Base-by-base conservation (phyloP, 129 eudicot species). In the Silybum marianum region DNA sequence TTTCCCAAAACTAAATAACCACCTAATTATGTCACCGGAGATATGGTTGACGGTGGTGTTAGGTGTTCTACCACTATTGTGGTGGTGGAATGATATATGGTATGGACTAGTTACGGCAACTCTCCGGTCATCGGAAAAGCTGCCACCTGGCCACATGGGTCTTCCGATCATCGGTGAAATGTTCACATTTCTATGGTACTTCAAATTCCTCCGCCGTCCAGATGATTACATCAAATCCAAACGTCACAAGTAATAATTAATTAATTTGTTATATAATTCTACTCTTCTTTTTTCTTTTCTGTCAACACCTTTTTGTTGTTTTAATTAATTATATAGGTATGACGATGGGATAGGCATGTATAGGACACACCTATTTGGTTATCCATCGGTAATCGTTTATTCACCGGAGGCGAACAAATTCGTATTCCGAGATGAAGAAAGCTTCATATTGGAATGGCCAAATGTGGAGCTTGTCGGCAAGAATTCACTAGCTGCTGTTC, bases 81-180 rank as follows among this genome's bases (percentile, higher is more conserved):
- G 89, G 92, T 82, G 88, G 89, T 90, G 90, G 93, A 88, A 91
- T 21, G 89, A 91, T 30, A 21, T 83, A 16, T 80, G 86, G 90
- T 87, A 84, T 28, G 77, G 65, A 26, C 18, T 82, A 16, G 25
- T 39, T 51, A 48, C 51, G 9, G 60, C 39, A 44, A 83, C 58
- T 66, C 16, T 77, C 12, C 82, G 78, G 25, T 80, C 75, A 54
- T 77, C 46, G 2, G 67, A 28, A 28, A 77, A 81, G 69, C 85
- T 90, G 10, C 93, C 88, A 13, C 91, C 96, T 0, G 93, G 96
- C 21, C 28, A 78, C 72, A 84, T 91, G 93, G 96, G 96, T 0
- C 32, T 90, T 36, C 95, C 92, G 1, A 9, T 90, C 36, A 36
- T 90, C 0, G 95, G 95, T 9, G 95, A 90, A 74, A 71, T 82